Evolutionary conservation across 78 protist species (phyloP).

Genomic region (Diacronema lutheri): DNA sequence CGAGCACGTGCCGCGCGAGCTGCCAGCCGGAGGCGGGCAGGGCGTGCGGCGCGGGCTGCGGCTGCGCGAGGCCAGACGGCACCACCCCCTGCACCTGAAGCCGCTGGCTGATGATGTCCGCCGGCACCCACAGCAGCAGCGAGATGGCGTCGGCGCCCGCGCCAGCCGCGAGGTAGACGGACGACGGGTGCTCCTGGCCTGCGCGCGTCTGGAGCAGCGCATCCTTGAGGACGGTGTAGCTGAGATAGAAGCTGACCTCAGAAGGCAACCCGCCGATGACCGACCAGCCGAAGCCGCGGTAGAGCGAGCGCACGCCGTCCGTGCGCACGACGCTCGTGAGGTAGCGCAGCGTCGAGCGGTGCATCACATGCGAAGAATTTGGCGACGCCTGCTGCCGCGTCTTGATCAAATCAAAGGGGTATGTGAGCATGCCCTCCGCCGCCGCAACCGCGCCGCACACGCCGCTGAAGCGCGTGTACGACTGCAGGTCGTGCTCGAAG

Average conservation of each 20-base stretch:
- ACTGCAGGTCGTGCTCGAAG: too few relatives aligned
- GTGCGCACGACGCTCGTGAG: not conserved
- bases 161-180: not conserved
- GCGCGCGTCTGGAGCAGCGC: not conserved
- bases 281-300: slow-evolving; percentile 9
- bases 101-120: not conserved
- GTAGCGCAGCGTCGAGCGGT: not conserved
- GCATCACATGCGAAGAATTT: not conserved
- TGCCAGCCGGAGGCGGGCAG: not conserved
- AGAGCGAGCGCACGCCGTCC: not conserved
- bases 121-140: not conserved
- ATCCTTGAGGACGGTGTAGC: not conserved
- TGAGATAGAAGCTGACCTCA: not conserved
- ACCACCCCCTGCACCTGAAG: not conserved
- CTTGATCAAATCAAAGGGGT: not conserved
- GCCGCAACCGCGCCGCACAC: too few relatives aligned
- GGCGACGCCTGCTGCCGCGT: not conserved
- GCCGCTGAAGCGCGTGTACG: too few relatives aligned
- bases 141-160: not conserved
- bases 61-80: not conserved
- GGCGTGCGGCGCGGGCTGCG: not conserved
- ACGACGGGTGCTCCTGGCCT: not conserved
- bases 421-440: not conserved
- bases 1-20: not conserved
- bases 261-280: not conserved